These are phyloP conservation scores for Vigna trinervia DNA, from an alignment of 306 rosid genomes.

Conservation along the genomic window DNA sequence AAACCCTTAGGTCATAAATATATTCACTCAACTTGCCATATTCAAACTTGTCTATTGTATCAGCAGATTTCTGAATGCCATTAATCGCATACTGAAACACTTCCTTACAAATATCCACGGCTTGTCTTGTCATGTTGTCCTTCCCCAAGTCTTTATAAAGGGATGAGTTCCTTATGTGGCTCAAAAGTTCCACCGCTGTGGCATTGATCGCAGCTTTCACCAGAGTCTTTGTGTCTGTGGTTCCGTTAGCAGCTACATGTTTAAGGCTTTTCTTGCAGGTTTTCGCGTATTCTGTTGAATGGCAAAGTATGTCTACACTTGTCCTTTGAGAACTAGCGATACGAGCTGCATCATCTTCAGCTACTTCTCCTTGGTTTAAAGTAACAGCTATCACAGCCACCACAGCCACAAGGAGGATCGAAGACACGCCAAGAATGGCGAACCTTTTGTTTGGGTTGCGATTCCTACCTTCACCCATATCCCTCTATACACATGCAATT, in stretches of 20 bases:
- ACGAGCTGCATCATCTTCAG: background rate
- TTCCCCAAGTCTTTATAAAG: slow-evolving; percentile 47
- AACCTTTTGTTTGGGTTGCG: background rate
- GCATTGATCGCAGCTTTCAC: slow-evolving; percentile 51
- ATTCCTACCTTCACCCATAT: background rate
- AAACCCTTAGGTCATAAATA: slow-evolving; percentile 62
- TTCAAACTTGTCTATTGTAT: slow-evolving; percentile 52
- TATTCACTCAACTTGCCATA: slow-evolving; percentile 42
- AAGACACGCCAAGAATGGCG: slow-evolving; percentile 41
- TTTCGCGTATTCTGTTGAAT: slow-evolving; percentile 60
- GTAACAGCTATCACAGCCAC: slow-evolving; percentile 29
- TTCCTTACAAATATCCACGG: slow-evolving; percentile 64
- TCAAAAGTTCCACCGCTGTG: slow-evolving; percentile 42
- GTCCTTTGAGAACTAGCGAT: slow-evolving; percentile 41
- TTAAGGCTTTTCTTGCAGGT: slow-evolving; percentile 56
- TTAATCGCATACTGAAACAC: slow-evolving; percentile 64
- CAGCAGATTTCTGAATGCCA: slow-evolving; percentile 50
- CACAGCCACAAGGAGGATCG: slow-evolving; percentile 45
- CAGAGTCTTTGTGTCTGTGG: slow-evolving; percentile 57
- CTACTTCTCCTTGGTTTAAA: background rate
- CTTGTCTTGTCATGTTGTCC: slow-evolving; percentile 60
- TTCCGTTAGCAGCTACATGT: background rate
- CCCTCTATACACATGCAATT: background rate
- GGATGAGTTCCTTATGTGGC: slow-evolving; percentile 45
- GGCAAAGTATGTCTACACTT: slow-evolving; percentile 52